These are phyloP conservation scores for Saccharomyces hybrid DNA, from an alignment of 1,139 yeast genomes.

Conservation along the genomic window DNA sequence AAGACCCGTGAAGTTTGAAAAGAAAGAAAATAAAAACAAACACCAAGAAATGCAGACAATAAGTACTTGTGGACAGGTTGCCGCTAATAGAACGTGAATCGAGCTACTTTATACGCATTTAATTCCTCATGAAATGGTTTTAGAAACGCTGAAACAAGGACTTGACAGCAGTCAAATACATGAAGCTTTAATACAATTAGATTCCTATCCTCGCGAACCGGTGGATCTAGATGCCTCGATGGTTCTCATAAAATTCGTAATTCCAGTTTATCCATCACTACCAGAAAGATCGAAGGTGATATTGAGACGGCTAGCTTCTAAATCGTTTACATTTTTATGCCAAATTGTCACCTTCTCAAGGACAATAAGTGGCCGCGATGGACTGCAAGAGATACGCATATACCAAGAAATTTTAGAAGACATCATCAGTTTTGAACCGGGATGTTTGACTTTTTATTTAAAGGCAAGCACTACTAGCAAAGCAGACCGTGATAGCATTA, in stretches of 20 bases:
- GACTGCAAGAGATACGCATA: constrained; percentile 9
- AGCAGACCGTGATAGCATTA: constrained; percentile 19
- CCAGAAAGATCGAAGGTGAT: constrained; percentile 2
- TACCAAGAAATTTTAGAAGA: constrained; percentile 14
- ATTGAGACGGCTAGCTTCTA: constrained; percentile 8
- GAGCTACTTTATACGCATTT: background rate
- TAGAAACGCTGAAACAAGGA: background rate
- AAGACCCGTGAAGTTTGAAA: background rate
- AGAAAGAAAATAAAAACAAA: background rate
- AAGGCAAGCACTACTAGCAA: constrained; percentile 5
- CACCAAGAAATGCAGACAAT: background rate
- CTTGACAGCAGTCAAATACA: background rate
- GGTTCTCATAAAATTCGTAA: constrained; percentile 17
- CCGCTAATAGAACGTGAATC: background rate
- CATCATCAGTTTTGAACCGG: constrained; percentile 6
- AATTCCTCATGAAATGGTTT: background rate
- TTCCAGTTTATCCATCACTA: constrained; percentile 23
- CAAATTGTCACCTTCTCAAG: constrained; percentile 12
- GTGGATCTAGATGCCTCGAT: constrained; percentile 13
- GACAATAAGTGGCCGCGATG: background rate
- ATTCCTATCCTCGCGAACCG: background rate
- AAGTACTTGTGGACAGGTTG: background rate
- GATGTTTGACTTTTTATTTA: constrained; percentile 11
- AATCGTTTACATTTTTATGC: constrained; percentile 12
- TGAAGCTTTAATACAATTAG: background rate